Base-by-base conservation (phyloP, 2,329 filamentous ascomycete species). In the Xylaria sp. region DNA sequence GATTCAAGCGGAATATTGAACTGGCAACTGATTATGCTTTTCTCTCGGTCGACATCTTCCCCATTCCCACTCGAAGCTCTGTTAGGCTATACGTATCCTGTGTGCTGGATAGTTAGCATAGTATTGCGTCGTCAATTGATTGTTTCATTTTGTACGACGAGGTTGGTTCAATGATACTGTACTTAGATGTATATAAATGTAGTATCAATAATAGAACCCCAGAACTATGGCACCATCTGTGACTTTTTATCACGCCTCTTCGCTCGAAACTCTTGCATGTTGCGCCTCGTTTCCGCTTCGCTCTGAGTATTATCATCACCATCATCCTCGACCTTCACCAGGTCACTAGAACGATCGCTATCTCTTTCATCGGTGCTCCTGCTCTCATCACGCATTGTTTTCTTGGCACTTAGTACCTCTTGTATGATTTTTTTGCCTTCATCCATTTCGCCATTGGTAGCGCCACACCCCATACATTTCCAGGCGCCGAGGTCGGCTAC, bases 391-490 rank as follows among this genome's bases (percentile, higher is more conserved):
- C 58, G 54, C 18, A 50, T 34, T 8, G 59, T 51, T 34, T 71
- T 72, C 12, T 64, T 71, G 13, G 59, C 63, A 28, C 73, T 78
- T 1, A 89, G 78, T 0, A 94, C 88, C 76, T 92, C 89, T 52
- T 88, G 87, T 57, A 95, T 84, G 61, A 95, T 91, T 77, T 91
- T 89, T 73, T 89, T 89, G 9, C 90, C 88, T 78, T 95, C 92
- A 70, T 91, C 92, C 75, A 94, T 89, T 76, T 92, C 89, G 0
- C 95, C 95, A 78, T 99, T 99, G 82, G 87, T 87, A 1, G 89
- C 85, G 10, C 91, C 90, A 77, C 96, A 99, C n/a, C 89, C 89
- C 78, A 93, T 92, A 80, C 96, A 99, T 69, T 91, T 90, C 96
- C 96, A 99, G 70, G 86, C 85, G 1, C 95, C 96, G 0, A 99